phyloP scores from a whole-genome alignment of 2,329 filamentous ascomycete species.

The Pestalotiopsis sp. region DNA sequence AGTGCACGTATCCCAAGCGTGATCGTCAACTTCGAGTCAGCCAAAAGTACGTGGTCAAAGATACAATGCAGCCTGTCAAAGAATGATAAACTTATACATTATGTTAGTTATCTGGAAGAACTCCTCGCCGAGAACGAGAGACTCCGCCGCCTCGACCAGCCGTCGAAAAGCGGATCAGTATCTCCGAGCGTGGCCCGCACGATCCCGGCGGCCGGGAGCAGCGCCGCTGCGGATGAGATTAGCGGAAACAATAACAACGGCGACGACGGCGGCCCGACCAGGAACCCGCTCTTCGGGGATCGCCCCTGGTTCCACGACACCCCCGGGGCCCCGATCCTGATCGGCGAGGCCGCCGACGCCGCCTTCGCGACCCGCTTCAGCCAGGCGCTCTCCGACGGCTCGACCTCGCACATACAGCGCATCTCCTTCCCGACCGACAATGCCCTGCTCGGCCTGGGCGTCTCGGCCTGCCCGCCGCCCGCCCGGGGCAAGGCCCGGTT shows the following conservation, averaged over 20 bases:
- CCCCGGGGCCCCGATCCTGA: conserved; percentile 34
- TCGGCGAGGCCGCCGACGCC: conserved; percentile 38
- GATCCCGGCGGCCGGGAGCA: not conserved
- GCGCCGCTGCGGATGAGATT: no score
- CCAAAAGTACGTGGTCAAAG: conserved; percentile 26
- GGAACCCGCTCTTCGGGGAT: conserved; percentile 23
- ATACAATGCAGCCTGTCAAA: not conserved
- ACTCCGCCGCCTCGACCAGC: conserved; percentile 22
- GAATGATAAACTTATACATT: not conserved
- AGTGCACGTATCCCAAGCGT: conserved; percentile 36
- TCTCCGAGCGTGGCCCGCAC: not conserved
- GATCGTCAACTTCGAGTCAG: conserved; percentile 31
- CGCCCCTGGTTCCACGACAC: conserved; percentile 38
- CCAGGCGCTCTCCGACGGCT: conserved; percentile 34
- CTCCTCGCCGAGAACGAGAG: conserved; percentile 36
- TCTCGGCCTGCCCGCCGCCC: conserved; percentile 39
- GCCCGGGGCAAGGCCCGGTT: conserved; percentile 38
- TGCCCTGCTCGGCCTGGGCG: conserved; percentile 27
- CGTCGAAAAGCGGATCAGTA: not conserved
- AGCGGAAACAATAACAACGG: not conserved
- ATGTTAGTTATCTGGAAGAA: conserved; percentile 35
- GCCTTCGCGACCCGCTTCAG: conserved; percentile 39
- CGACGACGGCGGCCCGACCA: conserved; percentile 5
- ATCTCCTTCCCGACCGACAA: conserved; percentile 37
- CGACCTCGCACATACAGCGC: conserved; percentile 33